phyloP scores from a whole-genome alignment of 2,329 filamentous ascomycete genomes.

The Sclerotinia spermophila region DNA sequence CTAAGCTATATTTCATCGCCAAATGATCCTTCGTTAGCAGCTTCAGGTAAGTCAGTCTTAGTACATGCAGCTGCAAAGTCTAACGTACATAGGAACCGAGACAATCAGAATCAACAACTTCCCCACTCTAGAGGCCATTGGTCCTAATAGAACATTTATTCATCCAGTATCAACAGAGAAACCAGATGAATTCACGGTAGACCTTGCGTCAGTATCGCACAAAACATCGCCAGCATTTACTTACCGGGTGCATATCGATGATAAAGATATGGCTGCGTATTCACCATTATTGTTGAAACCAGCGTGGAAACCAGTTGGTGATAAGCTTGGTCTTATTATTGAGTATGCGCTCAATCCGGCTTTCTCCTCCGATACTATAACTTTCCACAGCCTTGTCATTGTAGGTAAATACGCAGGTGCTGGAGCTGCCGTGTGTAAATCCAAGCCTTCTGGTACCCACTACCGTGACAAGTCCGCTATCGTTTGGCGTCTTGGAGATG shows the following conservation, averaged over 20 bases:
- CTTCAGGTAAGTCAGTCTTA: conserved; percentile 43
- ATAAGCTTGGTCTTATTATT: conserved; percentile 81
- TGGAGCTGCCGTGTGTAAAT: conserved; percentile 64
- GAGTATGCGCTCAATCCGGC: conserved; percentile 78
- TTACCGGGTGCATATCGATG: conserved; percentile 78
- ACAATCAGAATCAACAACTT: conserved; percentile 24
- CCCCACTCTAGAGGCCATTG: conserved; percentile 80
- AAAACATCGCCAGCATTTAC: conserved; percentile 81
- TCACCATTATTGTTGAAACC: conserved; percentile 61
- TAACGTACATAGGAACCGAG: conserved; percentile 20
- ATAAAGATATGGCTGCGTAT: conserved; percentile 49
- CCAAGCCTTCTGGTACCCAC: conserved; percentile 76
- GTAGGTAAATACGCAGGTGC: conserved; percentile 67
- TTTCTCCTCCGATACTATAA: conserved; percentile 46
- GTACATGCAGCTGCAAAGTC: background rate
- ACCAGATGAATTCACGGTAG: conserved; percentile 75
- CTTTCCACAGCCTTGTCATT: conserved; percentile 70
- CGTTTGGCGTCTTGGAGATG: conserved; percentile 76
- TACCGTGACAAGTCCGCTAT: conserved; percentile 71
- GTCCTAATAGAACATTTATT: conserved; percentile 89
- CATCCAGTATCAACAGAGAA: conserved; percentile 60
- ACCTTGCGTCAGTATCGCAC: conserved; percentile 65
- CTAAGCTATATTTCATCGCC: conserved; percentile 66
- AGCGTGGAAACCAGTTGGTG: conserved; percentile 75
- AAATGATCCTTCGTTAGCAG: conserved; percentile 38